phyloP scores from a whole-genome alignment of 2,329 filamentous ascomycete species.

The Amesomyces nigricolor region DNA sequence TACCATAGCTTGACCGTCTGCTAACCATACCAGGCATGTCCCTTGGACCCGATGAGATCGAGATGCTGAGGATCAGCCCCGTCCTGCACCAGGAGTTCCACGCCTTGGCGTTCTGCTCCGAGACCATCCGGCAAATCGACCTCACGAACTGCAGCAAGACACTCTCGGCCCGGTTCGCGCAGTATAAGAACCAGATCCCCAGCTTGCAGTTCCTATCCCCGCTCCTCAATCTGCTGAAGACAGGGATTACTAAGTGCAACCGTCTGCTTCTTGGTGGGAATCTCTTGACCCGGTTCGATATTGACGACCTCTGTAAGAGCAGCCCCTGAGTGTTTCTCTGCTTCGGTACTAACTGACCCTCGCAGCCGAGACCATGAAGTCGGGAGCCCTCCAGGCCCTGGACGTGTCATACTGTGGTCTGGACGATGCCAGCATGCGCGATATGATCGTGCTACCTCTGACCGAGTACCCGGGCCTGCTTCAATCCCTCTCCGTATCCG shows the following conservation, averaged over 20 bases:
- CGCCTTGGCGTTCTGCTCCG: constrained; percentile 49
- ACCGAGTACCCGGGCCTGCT: constrained; percentile 41
- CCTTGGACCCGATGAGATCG: constrained; percentile 43
- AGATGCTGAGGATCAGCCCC: constrained; percentile 44
- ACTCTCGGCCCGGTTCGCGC: constrained; percentile 16
- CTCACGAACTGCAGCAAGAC: constrained; percentile 39
- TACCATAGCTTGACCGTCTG: neutral
- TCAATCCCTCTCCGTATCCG: constrained; percentile 46
- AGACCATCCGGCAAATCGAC: constrained; percentile 50
- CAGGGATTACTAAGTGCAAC: constrained; percentile 44
- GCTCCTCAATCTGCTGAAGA: constrained; percentile 41
- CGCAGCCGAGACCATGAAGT: constrained; percentile 29
- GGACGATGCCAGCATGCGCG: constrained; percentile 43
- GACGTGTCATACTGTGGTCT: constrained; percentile 49
- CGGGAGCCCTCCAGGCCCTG: constrained; percentile 38
- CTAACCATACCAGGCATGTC: constrained; percentile 38
- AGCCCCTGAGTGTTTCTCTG: neutral
- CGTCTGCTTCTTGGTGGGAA: constrained; percentile 49
- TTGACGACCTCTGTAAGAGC: constrained; percentile 44
- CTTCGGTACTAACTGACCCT: constrained; percentile 15
- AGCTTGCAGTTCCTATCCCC: constrained; percentile 34
- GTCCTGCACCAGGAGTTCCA: constrained; percentile 53
- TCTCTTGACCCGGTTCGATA: constrained; percentile 40
- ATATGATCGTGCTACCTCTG: constrained; percentile 42
- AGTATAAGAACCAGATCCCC: neutral